Conservation (phyloP, 768 basidiomycete genomes). For the Auricularia cornea region DNA sequence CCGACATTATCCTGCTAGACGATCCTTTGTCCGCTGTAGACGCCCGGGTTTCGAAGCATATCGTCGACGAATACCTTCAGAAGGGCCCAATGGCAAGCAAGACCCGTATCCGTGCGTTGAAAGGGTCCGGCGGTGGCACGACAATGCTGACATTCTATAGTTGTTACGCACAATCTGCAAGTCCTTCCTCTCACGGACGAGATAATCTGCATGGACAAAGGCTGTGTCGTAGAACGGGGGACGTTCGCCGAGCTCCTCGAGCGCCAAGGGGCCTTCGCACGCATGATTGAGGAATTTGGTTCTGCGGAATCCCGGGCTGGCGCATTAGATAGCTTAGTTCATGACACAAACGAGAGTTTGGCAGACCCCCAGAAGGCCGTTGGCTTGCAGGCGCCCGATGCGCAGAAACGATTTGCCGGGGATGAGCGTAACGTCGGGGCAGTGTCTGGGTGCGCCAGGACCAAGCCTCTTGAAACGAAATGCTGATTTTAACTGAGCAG, state of each 20-base stretch:
- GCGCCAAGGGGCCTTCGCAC: constrained; percentile 35
- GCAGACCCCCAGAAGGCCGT: constrained; percentile 30
- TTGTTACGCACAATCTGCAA: constrained; percentile 16
- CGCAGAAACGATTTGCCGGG: constrained; percentile 5
- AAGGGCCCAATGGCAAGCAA: constrained; percentile 14
- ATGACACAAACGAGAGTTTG: constrained; percentile 11
- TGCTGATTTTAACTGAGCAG: constrained; percentile 38
- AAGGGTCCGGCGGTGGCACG: background rate
- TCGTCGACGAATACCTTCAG: constrained; percentile 52
- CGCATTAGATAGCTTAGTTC: constrained; percentile 3
- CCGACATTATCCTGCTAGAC: constrained; percentile 71
- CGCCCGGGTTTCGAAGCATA: constrained; percentile 60
- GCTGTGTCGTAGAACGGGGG: constrained; percentile 18
- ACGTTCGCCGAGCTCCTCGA: constrained; percentile 29
- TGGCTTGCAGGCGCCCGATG: constrained; percentile 31
- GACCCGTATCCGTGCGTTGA: constrained; percentile 19
- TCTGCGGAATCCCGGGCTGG: constrained; percentile 19
- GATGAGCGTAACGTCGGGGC: constrained; percentile 53
- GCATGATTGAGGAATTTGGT: constrained; percentile 50
- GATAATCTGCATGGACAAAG: constrained; percentile 14
- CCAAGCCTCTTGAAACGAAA: constrained; percentile 30
- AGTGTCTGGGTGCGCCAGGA: constrained; percentile 34
- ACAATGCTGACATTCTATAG: background rate
- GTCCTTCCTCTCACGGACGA: constrained; percentile 10
- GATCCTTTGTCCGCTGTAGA: constrained; percentile 78